These are phyloP conservation scores for Vanilla planifolia DNA, from an alignment of 106 monocot species.

Conservation along the genomic window DNA sequence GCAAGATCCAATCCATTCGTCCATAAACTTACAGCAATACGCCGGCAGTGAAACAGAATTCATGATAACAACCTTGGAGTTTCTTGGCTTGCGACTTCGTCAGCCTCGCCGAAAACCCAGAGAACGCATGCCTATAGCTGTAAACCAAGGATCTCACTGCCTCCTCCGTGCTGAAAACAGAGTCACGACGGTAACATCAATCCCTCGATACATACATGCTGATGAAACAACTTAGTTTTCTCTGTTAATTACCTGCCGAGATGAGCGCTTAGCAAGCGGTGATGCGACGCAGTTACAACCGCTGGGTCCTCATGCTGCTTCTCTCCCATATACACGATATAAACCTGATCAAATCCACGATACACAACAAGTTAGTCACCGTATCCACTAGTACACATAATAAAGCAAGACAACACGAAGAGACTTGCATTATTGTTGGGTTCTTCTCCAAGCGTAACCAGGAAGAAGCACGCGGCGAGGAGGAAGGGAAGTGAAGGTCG, in stretches of 20 bases:
- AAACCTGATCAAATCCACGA: constrained; percentile 12
- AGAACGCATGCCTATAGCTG: constrained; percentile 30
- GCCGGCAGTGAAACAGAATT: too few relatives aligned
- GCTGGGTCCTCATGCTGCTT: constrained; percentile 27
- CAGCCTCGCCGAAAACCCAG: constrained; percentile 23
- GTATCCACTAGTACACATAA: too few relatives aligned
- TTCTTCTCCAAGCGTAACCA: neutral
- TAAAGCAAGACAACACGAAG: neutral
- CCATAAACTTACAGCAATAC: too few relatives aligned
- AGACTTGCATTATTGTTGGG: neutral
- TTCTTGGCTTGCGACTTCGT: constrained; percentile 18
- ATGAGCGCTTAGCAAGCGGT: constrained; percentile 20
- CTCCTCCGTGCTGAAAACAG: constrained; percentile 17
- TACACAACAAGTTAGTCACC: neutral
- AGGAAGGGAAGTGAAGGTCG: too few relatives aligned
- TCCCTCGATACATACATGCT: neutral
- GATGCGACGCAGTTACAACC: constrained; percentile 24
- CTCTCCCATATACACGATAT: constrained; percentile 42
- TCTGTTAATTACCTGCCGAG: constrained; percentile 22
- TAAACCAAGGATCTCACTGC: constrained; percentile 12
- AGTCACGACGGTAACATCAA: neutral
- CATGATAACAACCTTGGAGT: neutral
- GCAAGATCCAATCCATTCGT: neutral
- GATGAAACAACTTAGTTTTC: neutral
- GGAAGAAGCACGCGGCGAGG: neutral